Percentiles rank a stretch among this genome's conserved stretches.
Evolutionary conservation across 768 basidiomycete species (phyloP).

Genomic region (Termitomyces eurrhizus): DNA sequence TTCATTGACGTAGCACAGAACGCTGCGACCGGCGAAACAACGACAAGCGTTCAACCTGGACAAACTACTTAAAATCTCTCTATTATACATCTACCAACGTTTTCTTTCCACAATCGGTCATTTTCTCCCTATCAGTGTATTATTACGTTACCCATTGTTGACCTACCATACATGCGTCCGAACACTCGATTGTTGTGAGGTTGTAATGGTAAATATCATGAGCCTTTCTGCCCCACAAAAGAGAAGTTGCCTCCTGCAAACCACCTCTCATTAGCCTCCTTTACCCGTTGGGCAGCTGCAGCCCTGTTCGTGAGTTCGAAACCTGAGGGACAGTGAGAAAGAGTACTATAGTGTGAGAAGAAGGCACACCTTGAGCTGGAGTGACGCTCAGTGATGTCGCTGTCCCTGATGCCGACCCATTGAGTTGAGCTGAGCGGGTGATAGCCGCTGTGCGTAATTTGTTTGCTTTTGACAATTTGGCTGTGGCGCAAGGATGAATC

Average conservation of each 20-base stretch:
- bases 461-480: constrained; percentile 94
- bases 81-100: not conserved
- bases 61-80: constrained; percentile 21
- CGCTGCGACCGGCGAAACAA: constrained; percentile 47
- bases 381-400: constrained; percentile 93
- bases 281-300: constrained; percentile 80
- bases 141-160: constrained; percentile 21
- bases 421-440: constrained; percentile 63
- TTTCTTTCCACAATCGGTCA: constrained; percentile 7
- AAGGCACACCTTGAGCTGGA: constrained; percentile 79
- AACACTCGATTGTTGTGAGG: not conserved
- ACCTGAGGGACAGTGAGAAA: constrained; percentile 40
- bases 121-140: constrained; percentile 25
- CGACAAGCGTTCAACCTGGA: constrained; percentile 46
- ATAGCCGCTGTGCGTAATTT: constrained; percentile 86
- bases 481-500: constrained; percentile 34
- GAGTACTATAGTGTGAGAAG: not conserved
- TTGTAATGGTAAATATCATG: not conserved
- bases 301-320: constrained; percentile 94
- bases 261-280: constrained; percentile 97
- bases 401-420: constrained; percentile 63
- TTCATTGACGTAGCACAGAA: constrained; percentile 71
- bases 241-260: constrained; percentile 86
- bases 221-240: constrained; percentile 57
- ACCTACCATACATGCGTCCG: not conserved